Conservation (phyloP, 2,329 filamentous ascomycete species). For the Endothia cerciana region DNA sequence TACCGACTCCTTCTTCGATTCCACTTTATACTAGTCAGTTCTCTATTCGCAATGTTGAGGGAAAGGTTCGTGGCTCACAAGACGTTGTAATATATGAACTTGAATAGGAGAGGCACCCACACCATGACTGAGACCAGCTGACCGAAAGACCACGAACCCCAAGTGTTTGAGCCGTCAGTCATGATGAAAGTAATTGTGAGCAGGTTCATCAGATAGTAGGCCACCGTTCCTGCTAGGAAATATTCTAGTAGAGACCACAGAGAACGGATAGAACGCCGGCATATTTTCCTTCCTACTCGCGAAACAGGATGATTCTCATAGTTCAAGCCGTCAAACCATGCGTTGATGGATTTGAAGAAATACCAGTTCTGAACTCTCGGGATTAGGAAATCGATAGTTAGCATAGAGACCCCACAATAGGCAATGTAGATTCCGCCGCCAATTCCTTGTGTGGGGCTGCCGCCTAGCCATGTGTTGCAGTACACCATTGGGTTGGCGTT, state of each 20-base stretch:
- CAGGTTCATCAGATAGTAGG: slow-evolving; percentile 4
- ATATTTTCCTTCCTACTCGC: neutral
- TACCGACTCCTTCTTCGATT: slow-evolving; percentile 3
- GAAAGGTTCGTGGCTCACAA: slow-evolving; percentile 2
- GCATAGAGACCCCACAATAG: neutral
- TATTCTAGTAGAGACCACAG: slow-evolving; percentile 11
- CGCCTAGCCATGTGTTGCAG: slow-evolving; percentile 9
- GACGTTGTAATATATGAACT: slow-evolving; percentile 15
- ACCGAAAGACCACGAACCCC: slow-evolving; percentile 19
- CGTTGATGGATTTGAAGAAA: neutral
- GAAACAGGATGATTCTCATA: neutral
- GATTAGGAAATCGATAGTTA: slow-evolving; percentile 10
- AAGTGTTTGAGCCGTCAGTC: slow-evolving; percentile 7
- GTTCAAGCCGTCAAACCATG: neutral
- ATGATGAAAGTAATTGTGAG: slow-evolving; percentile 2
- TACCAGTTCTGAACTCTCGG: neutral
- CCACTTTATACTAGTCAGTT: neutral
- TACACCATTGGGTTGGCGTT: slow-evolving; percentile 22
- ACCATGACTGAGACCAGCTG: slow-evolving; percentile 21
- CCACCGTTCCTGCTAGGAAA: neutral
- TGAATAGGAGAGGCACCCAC: slow-evolving; percentile 17
- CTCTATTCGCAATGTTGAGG: neutral
- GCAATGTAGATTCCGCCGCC: neutral
- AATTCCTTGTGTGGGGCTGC: neutral
- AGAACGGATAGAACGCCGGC: neutral